Percentiles rank a stretch among this genome's conserved stretches.
These are phyloP conservation scores for Cymbidium sinense DNA, from an alignment of 106 monocot species.

Conservation along the genomic window DNA sequence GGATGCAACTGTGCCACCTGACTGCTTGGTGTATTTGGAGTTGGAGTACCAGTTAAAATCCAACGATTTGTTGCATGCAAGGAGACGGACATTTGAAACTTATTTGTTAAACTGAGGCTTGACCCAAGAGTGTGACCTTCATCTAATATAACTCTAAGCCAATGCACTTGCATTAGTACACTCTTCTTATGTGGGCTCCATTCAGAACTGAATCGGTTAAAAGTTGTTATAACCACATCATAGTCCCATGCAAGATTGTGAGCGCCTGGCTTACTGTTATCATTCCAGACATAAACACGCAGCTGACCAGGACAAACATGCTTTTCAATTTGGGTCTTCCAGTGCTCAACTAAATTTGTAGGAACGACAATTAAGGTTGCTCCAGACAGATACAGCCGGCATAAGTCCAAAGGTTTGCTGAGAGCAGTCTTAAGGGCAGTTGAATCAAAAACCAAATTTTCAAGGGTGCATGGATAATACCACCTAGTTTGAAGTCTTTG, in stretches of 20 bases:
- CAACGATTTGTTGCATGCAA: slow-evolving; percentile 72
- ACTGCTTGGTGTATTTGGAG: slow-evolving; percentile 89
- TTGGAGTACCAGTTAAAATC: slow-evolving; percentile 99
- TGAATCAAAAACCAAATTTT: slow-evolving; percentile 81
- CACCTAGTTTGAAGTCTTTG: slow-evolving; percentile 43
- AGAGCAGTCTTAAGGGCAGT: slow-evolving; percentile 74
- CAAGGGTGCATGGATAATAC: slow-evolving; percentile 73
- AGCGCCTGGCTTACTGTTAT: slow-evolving; percentile 52
- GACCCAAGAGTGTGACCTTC: slow-evolving; percentile 98
- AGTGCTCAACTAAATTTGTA: slow-evolving; percentile 89
- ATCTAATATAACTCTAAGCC: slow-evolving; percentile 87
- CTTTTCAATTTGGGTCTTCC: slow-evolving; percentile 84
- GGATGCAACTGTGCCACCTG: slow-evolving; percentile 89
- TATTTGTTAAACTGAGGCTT: slow-evolving; percentile 85
- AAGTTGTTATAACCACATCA: slow-evolving; percentile 95
- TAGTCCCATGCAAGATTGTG: slow-evolving; percentile 96
- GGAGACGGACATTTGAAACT: slow-evolving; percentile 91
- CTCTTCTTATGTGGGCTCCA: slow-evolving; percentile 76
- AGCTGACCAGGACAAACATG: slow-evolving; percentile 62
- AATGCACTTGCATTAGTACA: slow-evolving; percentile 84
- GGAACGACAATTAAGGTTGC: slow-evolving; percentile 92
- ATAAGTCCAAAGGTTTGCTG: slow-evolving; percentile 56
- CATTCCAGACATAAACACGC: slow-evolving; percentile 65
- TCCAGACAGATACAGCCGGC: slow-evolving; percentile 71
- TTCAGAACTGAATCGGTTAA: slow-evolving; percentile 81